Conservation (phyloP, 164 flowering plant genomes). For the Echeveria elegans region DNA sequence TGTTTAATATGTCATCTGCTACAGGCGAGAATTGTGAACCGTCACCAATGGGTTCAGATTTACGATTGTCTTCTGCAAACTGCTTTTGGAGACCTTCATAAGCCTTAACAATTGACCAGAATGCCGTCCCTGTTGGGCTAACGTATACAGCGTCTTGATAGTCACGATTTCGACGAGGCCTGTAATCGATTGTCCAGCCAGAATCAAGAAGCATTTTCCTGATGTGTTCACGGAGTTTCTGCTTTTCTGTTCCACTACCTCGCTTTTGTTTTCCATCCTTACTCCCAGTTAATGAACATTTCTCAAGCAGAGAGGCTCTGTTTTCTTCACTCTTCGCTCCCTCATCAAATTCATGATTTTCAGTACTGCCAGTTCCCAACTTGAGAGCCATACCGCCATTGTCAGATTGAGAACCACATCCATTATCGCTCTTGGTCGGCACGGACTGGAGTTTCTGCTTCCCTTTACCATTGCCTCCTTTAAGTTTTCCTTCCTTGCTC, state of each 20-base stretch:
- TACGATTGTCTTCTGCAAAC: conserved; percentile 27
- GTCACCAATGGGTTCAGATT: conserved; percentile 19
- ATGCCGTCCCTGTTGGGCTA: conserved; percentile 53
- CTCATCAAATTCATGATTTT: neutral
- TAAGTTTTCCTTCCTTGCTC: conserved; percentile 11
- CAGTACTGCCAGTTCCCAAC: conserved; percentile 11
- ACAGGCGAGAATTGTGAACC: conserved; percentile 37
- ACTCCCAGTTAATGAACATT: conserved; percentile 11
- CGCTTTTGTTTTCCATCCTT: conserved; percentile 41
- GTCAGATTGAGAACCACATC: conserved; percentile 15
- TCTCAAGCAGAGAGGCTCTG: conserved; percentile 21
- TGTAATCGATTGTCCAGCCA: conserved; percentile 73
- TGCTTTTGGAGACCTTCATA: conserved; percentile 68
- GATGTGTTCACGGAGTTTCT: conserved; percentile 50
- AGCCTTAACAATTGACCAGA: conserved; percentile 69
- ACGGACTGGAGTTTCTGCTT: conserved; percentile 12
- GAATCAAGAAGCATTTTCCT: conserved; percentile 48
- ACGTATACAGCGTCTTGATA: conserved; percentile 65
- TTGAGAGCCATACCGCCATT: conserved; percentile 28
- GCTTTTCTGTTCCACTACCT: conserved; percentile 66
- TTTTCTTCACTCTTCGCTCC: conserved; percentile 17
- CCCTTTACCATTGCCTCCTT: conserved; percentile 11
- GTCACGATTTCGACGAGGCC: conserved; percentile 66
- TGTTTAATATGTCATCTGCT: conserved; percentile 52
- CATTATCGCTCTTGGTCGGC: neutral